Conservation (phyloP, 352 stramenopile species). For the Globisporangium barbulae region DNA sequence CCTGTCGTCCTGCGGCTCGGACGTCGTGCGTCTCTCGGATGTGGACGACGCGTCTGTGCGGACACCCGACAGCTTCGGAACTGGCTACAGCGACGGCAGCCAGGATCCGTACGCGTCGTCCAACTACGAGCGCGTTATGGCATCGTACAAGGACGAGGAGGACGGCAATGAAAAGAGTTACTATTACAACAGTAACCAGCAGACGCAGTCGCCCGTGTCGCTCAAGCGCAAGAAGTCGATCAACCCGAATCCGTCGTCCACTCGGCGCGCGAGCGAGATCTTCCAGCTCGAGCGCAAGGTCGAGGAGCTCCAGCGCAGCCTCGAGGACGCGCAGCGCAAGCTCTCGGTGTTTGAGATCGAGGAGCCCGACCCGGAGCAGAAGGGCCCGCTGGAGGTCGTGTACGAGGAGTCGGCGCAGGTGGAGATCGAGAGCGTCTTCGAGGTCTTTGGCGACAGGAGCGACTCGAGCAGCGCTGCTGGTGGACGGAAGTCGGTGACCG, state of each 20-base stretch:
- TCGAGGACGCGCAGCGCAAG: slow-evolving; percentile 61
- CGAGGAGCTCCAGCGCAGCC: slow-evolving; percentile 47
- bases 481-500: slow-evolving; percentile 14
- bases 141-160: slow-evolving; percentile 27
- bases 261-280: slow-evolving; percentile 33
- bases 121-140: slow-evolving; percentile 70
- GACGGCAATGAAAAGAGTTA: slow-evolving; percentile 21
- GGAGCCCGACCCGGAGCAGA: slow-evolving; percentile 45
- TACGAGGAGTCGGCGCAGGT: slow-evolving; percentile 39
- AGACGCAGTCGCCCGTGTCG: background rate
- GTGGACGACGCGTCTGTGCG: slow-evolving; percentile 18
- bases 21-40: slow-evolving; percentile 26
- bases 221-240: slow-evolving; percentile 15
- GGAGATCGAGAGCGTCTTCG: slow-evolving; percentile 53
- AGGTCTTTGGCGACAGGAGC: slow-evolving; percentile 36
- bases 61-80: slow-evolving; percentile 22
- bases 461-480: slow-evolving; percentile 15
- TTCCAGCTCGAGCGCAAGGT: slow-evolving; percentile 64
- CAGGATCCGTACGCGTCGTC: slow-evolving; percentile 51
- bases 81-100: slow-evolving; percentile 37
- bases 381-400: slow-evolving; percentile 28
- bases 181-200: slow-evolving; percentile 2
- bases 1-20: slow-evolving; percentile 41
- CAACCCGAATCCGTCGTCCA: slow-evolving; percentile 21
- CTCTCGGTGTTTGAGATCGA: slow-evolving; percentile 53